phyloP scores from a whole-genome alignment of 2,329 filamentous ascomycete species.

The Trichoderma sp. region DNA sequence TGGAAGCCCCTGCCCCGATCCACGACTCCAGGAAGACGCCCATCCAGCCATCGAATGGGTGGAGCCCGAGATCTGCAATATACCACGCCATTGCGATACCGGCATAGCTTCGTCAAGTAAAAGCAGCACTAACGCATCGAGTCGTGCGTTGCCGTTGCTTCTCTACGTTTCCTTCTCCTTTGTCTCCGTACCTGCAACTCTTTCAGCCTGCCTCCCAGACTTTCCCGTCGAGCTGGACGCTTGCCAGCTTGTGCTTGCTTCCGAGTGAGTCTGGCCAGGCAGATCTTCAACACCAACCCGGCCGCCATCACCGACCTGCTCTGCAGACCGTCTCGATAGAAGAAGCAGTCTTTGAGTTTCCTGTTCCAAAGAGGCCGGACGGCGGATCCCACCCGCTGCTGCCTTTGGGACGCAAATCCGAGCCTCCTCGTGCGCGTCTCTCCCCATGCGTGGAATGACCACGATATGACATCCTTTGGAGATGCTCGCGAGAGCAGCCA shows the following conservation, averaged over 20 bases:
- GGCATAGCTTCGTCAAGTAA: constrained; percentile 28
- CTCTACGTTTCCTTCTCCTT: constrained; percentile 1
- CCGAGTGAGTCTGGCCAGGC: constrained; percentile 4
- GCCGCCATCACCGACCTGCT: neutral
- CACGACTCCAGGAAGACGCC: constrained; percentile 20
- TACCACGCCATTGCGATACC: constrained; percentile 27
- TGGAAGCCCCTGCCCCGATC: neutral
- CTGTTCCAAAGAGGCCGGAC: neutral
- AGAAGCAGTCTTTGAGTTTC: neutral
- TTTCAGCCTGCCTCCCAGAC: constrained; percentile 2
- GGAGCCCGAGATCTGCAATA: constrained; percentile 28
- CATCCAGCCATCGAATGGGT: constrained; percentile 25
- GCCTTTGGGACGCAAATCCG: neutral
- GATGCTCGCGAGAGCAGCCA: constrained; percentile 38
- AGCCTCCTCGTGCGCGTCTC: neutral
- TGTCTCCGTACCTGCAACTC: constrained; percentile 7
- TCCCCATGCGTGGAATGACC: constrained; percentile 20
- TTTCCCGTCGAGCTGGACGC: constrained; percentile 7
- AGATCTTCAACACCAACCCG: neutral
- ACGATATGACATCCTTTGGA: constrained; percentile 42
- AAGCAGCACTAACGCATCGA: constrained; percentile 23
- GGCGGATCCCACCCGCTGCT: neutral
- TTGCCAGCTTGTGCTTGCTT: constrained; percentile 14
- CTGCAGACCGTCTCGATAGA: neutral
- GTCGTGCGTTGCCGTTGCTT: constrained; percentile 20